Base-by-base conservation (phyloP, 768 basidiomycete genomes). In the Coprinellus aureogranulatus region DNA sequence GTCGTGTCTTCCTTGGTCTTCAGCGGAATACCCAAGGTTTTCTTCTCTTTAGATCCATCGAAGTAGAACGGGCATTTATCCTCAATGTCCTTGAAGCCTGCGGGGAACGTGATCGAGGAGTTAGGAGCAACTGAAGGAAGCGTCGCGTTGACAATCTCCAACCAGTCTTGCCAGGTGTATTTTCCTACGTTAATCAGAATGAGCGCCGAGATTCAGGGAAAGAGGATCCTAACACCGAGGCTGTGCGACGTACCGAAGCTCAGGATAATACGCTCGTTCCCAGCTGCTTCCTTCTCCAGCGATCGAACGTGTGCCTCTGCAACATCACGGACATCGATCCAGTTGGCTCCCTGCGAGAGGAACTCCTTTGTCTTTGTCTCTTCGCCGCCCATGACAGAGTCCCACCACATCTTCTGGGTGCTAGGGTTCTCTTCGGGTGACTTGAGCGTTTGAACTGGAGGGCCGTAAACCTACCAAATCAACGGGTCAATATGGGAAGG, bases 231-330 rank as follows among this genome's bases (percentile, higher is more conserved):
- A n/a, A n/a, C n/a, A n/a, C n/a, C n/a, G n/a, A n/a, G 26, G 28
- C 41, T 45, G 44, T 27, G 18, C 22, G 9, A 55, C 37, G 18
- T 55, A 28, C 20, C 28, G 30, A 25, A 47, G 31, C 44, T 34
- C 14, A 11, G 39, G 20, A 27, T 41, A 22, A 86, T 78, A 40
- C 86, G 70, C 50, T 86, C 72, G 1, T 81, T 81, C 2, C 76
- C 75, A 0, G 84, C 85, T 9, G 75, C 75, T 5, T 72, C 70
- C 25, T 70, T 77, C 53, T 75, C 72, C 11, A 88, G 69, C 3
- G 84, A 81, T 4, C 68, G 65, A 1, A 76, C 74, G 62, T 88
- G 86, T 0, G 81, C 84, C 14, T 71, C 67, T 0, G 81, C 84
- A 34, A 82, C 64, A 62, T 85, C 34, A 6, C 34, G 34, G 8